Base-by-base conservation (phyloP, 1,284 basidiomycete species). In the Anthracocystis panici-leucophaei region DNA sequence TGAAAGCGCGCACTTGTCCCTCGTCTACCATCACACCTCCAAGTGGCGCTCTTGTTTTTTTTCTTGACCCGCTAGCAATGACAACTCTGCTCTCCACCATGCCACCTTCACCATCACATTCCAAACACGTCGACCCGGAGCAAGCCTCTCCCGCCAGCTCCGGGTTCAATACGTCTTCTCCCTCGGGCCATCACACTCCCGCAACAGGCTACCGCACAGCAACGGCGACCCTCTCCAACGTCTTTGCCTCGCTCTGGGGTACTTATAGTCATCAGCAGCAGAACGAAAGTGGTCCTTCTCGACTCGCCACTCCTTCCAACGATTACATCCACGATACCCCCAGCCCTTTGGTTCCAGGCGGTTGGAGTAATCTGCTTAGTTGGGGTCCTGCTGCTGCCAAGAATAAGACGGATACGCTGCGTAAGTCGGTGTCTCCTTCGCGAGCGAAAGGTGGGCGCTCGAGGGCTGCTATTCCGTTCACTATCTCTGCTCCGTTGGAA, bases 191-290 rank as follows among this genome's bases (percentile, higher is more conserved):
- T 0, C 61, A 59, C 56, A 71, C 68, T 0, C 65, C 74, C 16
- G 58, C 69, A 40, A 57, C 74, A 6, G 62, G 62, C 4, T 76
- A 68, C 55, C 60, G 63, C 35, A 69, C 74, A 1, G 74, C 74
- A 6, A 54, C 65, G 18, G 65, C 55, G 5, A 76, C 74, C 1
- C 51, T 76, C n/a, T 68, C 69, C 27, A 63, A 60, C 31, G 74
- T 58, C 11, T 76, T 76, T 33, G 74, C 74, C 14, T 72, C 68
- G 18, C 61, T 76, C 14, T 76, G 74, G 74, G 69, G 65, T 9
- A 52, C 62, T 23, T 76, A 76, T 53, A 55, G 60, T 21, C 68
- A 75, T 21, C 12, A 49, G 16, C 64, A 58, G 27, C 67, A 64
- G 14, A 40, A 12, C 10, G 56, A 65, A 44, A 59, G 59, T 38